Percentiles rank a stretch among this genome's conserved stretches.
phyloP scores from a whole-genome alignment of 23 red algal species.

The Gracilaria domingensis region DNA sequence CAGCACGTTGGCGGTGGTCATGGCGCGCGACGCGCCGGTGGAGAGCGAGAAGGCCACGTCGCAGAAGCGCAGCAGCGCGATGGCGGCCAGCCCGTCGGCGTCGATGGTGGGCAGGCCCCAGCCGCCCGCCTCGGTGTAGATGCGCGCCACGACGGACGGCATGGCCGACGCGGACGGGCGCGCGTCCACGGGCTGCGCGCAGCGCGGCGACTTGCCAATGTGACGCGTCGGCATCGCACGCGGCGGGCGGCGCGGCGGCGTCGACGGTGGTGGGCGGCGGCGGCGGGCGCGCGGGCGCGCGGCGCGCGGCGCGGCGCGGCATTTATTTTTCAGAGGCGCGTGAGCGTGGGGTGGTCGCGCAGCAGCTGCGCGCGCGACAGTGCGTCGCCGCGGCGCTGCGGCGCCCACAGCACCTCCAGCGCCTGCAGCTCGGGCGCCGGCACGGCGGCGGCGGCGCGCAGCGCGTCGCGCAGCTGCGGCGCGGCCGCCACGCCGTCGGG shows the following conservation, averaged over 20 bases:
- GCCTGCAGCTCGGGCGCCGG: constrained; percentile 32
- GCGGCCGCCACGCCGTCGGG: neutral
- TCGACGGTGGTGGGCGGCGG: neutral
- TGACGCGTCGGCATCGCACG: constrained; percentile 17
- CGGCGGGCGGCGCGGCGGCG: neutral
- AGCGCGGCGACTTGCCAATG: constrained; percentile 11
- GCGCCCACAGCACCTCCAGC: constrained; percentile 73
- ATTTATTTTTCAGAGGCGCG: too few species aligned
- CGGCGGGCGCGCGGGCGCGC: too few species aligned
- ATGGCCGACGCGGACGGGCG: constrained; percentile 8
- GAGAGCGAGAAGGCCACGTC: constrained; percentile 48
- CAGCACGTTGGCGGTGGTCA: constrained; percentile 63
- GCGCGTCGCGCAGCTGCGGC: constrained; percentile 32
- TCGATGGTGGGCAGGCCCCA: constrained; percentile 78
- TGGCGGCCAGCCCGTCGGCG: constrained; percentile 53
- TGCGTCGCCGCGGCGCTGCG: constrained; percentile 37
- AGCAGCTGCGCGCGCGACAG: constrained; percentile 67
- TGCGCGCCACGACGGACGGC: constrained; percentile 46
- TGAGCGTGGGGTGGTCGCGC: constrained; percentile 67
- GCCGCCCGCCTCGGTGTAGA: constrained; percentile 71
- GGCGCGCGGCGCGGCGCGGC: too few species aligned
- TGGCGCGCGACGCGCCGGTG: constrained; percentile 50
- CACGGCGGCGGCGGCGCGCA: constrained; percentile 22
- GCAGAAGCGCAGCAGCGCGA: constrained; percentile 74
- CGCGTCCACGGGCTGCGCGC: constrained; percentile 14